Base-by-base conservation (phyloP, 2,329 filamentous ascomycete genomes). In the Didymosphaeria variabile region DNA sequence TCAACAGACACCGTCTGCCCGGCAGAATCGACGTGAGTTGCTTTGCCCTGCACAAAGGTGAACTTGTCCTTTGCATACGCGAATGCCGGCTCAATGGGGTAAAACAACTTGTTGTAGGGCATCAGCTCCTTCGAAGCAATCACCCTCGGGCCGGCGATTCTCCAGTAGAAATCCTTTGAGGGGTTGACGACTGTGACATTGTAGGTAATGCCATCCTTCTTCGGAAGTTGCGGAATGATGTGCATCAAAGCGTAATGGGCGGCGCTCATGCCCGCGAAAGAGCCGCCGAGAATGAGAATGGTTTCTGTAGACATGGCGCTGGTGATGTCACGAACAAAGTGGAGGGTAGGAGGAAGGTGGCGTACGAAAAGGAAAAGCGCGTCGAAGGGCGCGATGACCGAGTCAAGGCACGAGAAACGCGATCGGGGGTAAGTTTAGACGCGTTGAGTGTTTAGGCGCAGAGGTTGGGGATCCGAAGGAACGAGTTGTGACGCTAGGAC, bases 151-250 rank as follows among this genome's bases (percentile, higher is more conserved):
- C 83, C 82, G 2, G 81, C 85, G 46, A 86, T 77, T 57, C 82
- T 82, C 77, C 81, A 87, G 77, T 79, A 88, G 75, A 86, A 84
- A 44, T 82, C 79, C 17, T 80, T 80, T 8, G 83, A 83, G 1
- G 86, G 84, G 55, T 86, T 84, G 65, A 90, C 80, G 13, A 89
- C 75, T 23, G 82, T 82, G 40, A 89, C 76, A 62, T 84, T 85
- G 72, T 86, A 84, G 12, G 79, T 78, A 23, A 64, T 67, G 51
- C 71, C 67, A 23, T 77, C 67, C 47, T 77, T 73, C 65, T 75
- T 75, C 0, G 71, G 70, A 17, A 79, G 69, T 29, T 71, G 59
- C 6, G 79, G 77, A 29, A 79, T 59, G 4, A 71, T 66, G 62
- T 79, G 73, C 54, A 72, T 74, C 31, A 79, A 65, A 13, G 72